Evolutionary conservation across 139 green algal genomes (phyloP).

Genomic region (Monoraphidium neglectum): DNA sequence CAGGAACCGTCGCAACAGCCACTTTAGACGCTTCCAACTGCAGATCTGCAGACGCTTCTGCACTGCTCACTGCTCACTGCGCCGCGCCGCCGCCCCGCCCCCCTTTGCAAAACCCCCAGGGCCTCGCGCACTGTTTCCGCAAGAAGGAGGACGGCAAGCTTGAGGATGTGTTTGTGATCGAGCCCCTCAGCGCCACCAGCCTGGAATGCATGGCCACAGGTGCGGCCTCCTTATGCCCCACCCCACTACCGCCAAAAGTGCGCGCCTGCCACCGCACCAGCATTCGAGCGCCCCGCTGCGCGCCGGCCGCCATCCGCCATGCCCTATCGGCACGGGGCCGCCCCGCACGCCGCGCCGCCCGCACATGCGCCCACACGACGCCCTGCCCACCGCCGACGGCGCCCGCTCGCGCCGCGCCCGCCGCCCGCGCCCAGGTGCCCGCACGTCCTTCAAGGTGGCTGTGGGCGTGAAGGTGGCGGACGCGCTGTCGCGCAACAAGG

Average conservation of each 20-base stretch:
- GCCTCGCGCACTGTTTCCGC: slow-evolving; percentile 87
- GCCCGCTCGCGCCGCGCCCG: too few relatives aligned
- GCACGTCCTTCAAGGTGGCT: slow-evolving; percentile 81
- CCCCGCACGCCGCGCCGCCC: too few relatives aligned
- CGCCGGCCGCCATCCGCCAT: neutral
- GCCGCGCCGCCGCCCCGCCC: neutral
- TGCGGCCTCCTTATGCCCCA: slow-evolving; percentile 10
- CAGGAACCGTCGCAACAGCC: neutral
- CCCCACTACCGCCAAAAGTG: too few relatives aligned
- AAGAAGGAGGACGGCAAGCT: slow-evolving; percentile 78
- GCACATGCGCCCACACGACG: too few relatives aligned
- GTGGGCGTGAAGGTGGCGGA: slow-evolving; percentile 62
- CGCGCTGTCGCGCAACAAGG: slow-evolving; percentile 53
- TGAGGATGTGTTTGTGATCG: slow-evolving; percentile 73
- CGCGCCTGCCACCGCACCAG: too few relatives aligned
- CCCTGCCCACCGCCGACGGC: too few relatives aligned
- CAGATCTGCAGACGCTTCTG: neutral
- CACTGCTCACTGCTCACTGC: neutral
- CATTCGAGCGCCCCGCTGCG: neutral
- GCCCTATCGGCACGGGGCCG: too few relatives aligned
- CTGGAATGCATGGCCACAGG: slow-evolving; percentile 87
- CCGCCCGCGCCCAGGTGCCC: slow-evolving; percentile 48
- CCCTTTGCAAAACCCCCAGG: slow-evolving; percentile 17
- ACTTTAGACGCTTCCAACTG: neutral
- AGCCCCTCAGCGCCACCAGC: slow-evolving; percentile 79